Base-by-base conservation (phyloP, 768 basidiomycete species). In the Phlebiopsis flavidoalba region DNA sequence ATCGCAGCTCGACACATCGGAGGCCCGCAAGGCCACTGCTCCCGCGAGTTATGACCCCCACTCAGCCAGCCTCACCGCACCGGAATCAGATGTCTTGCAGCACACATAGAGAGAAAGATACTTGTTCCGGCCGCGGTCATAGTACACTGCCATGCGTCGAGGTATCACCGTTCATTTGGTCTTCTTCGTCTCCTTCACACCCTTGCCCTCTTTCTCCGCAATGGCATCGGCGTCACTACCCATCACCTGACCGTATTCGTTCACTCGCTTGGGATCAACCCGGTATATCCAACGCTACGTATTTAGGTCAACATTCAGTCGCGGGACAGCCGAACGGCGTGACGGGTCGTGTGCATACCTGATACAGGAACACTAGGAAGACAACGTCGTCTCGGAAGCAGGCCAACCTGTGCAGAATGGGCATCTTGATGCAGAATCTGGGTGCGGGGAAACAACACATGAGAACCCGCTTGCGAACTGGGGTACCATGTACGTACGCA, bases 371-470 rank as follows among this genome's bases (percentile, higher is more conserved):
- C 60, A 97, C 80, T 64, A 95, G 80, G 78, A 97, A 96, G 62
- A 95, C 93, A 14, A 92, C 83, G 70, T 93, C 93, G 73, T 94
- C 92, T 61, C 90, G 83, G 86, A 92, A 93, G 73, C 90, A 92
- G 4, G 90, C 90, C 59, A 98, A 77, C 59, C 95, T 87, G 71
- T 98, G 95, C 49, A 98, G 80, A 69, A 90, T 84, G 35, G 96
- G 96, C 96, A 98, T 98, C 77, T 93, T 93, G 77, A 96, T 95
- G 69, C 91, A 92, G 73, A 95, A 94, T 37, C 92, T 94, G 66
- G 37, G 60, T 22, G 48, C 48, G 56, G 12, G 24, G 37, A 26
- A 8, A 19, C 15, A 63, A 4, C 65, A 62, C 53, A 49, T 56
- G 33, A 43, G 33, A 51, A 19, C 19, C 37, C 48, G 37, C 35